Conservation (phyloP, 2,329 filamentous ascomycete species). For the Penicillium corylophilum region DNA sequence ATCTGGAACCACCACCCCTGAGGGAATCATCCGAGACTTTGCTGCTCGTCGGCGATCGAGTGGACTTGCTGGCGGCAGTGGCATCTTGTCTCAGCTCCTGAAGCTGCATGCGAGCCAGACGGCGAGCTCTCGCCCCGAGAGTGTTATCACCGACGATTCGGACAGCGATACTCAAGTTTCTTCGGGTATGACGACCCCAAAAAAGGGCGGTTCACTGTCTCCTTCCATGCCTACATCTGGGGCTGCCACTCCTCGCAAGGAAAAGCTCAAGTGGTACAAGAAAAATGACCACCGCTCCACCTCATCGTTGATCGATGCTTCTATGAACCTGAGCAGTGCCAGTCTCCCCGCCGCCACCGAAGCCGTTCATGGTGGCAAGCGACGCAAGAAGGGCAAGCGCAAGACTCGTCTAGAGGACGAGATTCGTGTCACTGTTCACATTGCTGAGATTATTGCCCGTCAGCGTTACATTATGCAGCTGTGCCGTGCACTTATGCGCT, state of each 20-base stretch:
- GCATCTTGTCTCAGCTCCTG: conserved; percentile 70
- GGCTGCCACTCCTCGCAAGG: conserved; percentile 34
- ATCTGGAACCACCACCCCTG: conserved; percentile 34
- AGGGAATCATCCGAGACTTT: conserved; percentile 25
- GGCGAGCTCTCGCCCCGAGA: conserved; percentile 29
- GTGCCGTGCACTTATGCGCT: conserved; percentile 85
- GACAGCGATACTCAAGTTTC: conserved; percentile 30
- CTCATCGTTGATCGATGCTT: conserved; percentile 38
- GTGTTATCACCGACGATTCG: conserved; percentile 32
- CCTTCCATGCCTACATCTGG: conserved; percentile 28
- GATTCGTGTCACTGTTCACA: conserved; percentile 61
- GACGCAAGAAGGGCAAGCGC: conserved; percentile 26
- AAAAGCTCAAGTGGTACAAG: conserved; percentile 46
- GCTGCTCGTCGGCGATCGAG: conserved; percentile 26
- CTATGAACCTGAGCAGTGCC: conserved; percentile 37
- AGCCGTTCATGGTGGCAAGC: conserved; percentile 15
- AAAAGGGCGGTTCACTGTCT: conserved; percentile 22
- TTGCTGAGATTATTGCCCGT: conserved; percentile 70
- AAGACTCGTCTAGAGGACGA: conserved; percentile 48
- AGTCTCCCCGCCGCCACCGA: conserved; percentile 31
- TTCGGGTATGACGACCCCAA: conserved; percentile 30
- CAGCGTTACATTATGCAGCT: conserved; percentile 84
- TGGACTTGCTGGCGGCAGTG: conserved; percentile 38
- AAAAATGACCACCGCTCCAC: conserved; percentile 39
- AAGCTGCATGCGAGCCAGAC: conserved; percentile 62